Evolutionary conservation across 768 basidiomycete genomes (phyloP).

Genomic region (Gymnopilus dilepis): DNA sequence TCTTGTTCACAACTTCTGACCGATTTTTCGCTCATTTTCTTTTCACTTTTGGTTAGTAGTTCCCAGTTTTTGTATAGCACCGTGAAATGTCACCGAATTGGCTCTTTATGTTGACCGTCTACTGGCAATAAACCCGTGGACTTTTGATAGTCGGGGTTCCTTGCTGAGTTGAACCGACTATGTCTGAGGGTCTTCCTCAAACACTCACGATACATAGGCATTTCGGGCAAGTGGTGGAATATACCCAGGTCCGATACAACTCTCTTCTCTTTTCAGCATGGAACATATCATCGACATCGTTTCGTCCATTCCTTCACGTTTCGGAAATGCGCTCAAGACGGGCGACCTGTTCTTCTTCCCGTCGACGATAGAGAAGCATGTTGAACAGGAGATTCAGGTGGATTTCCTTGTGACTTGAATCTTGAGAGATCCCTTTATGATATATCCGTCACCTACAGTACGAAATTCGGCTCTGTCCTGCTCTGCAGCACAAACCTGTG

Average conservation of each 20-base stretch:
- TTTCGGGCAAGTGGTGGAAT: neutral
- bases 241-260: neutral
- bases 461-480: slow-evolving; percentile 84
- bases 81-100: slow-evolving; percentile 25
- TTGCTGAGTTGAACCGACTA: too few relatives aligned
- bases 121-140: neutral
- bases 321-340: slow-evolving; percentile 59
- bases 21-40: slow-evolving; percentile 16
- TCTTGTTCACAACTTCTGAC: slow-evolving; percentile 15
- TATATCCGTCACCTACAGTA: slow-evolving; percentile 55
- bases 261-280: slow-evolving; percentile 27
- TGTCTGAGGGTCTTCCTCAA: too few relatives aligned
- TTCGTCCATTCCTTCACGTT: slow-evolving; percentile 54
- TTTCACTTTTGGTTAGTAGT: slow-evolving; percentile 20
- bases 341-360: slow-evolving; percentile 81
- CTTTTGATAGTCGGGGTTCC: too few relatives aligned
- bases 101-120: slow-evolving; percentile 10
- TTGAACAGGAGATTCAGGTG: slow-evolving; percentile 71
- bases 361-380: slow-evolving; percentile 66
- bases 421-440: neutral
- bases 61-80: slow-evolving; percentile 23
- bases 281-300: slow-evolving; percentile 57
- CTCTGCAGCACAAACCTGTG: slow-evolving; percentile 77
- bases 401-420: slow-evolving; percentile 15
- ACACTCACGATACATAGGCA: neutral